These are phyloP conservation scores for Schizothecium vesticola DNA, from an alignment of 495 filamentous ascomycete genomes.

Conservation along the genomic window DNA sequence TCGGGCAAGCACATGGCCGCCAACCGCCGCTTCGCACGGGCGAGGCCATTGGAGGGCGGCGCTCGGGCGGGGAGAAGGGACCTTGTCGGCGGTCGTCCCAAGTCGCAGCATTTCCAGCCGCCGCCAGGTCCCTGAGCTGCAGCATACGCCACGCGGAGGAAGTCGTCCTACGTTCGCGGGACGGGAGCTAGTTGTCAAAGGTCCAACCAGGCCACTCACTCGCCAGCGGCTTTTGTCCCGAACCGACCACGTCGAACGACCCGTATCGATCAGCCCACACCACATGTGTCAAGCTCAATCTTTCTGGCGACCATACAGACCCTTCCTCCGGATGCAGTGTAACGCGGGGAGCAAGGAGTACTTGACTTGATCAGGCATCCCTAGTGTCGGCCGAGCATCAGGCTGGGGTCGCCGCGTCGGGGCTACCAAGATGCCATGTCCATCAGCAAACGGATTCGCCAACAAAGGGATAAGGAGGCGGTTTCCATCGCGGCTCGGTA, in stretches of 20 bases:
- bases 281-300: not conserved
- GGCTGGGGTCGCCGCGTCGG: not conserved
- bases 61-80: not conserved
- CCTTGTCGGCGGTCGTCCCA: not conserved
- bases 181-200: not conserved
- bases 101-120: not conserved
- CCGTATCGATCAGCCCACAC: not conserved
- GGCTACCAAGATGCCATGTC: not conserved
- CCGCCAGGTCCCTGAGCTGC: not conserved
- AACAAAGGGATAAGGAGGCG: not conserved
- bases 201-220: not conserved
- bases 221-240: not conserved
- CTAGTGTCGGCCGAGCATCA: not conserved
- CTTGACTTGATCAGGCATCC: not conserved
- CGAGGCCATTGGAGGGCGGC: not conserved
- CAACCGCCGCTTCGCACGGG: not conserved
- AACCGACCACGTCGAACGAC: not conserved
- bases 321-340: not conserved
- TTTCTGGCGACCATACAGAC: not conserved
- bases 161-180: not conserved
- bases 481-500: not conserved
- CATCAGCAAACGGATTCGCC: not conserved
- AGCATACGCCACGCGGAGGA: not conserved
- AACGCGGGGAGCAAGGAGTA: not conserved
- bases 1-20: not conserved